Evolutionary conservation across 192 early-diverging fungal genomes (phyloP).

Genomic region (Rhizophlyctis rosea): DNA sequence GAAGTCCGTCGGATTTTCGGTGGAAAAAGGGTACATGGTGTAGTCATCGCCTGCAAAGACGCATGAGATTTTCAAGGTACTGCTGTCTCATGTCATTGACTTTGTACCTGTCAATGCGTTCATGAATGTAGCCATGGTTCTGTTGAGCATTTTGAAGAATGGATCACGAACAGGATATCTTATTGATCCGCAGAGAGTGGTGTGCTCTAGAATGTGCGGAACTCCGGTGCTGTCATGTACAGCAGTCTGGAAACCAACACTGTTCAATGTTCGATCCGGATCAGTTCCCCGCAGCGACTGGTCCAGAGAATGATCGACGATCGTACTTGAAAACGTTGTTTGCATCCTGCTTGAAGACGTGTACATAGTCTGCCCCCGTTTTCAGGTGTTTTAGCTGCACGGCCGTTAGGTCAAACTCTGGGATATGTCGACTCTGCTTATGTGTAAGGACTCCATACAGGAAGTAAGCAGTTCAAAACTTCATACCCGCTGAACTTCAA

Average conservation of each 20-base stretch:
- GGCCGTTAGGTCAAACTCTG: conserved; percentile 77
- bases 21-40: conserved; percentile 86
- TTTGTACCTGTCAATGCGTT: conserved; percentile 83
- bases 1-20: conserved; percentile 86
- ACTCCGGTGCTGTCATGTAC: conserved; percentile 79
- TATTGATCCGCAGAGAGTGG: conserved; percentile 85
- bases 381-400: conserved; percentile 66
- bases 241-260: conserved; percentile 85
- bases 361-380: conserved; percentile 80
- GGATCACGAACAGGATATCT: conserved; percentile 92
- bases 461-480: too few species aligned
- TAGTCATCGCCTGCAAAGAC: not conserved
- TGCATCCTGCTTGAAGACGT: conserved; percentile 77
- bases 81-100: not conserved
- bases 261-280: conserved; percentile 17
- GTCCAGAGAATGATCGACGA: too few species aligned
- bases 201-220: conserved; percentile 94
- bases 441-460: too few species aligned
- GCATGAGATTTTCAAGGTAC: too few species aligned
- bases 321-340: conserved; percentile 84
- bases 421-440: conserved; percentile 46
- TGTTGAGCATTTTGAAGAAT: conserved; percentile 98
- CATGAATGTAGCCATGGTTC: conserved; percentile 95
- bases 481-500: conserved; percentile 11
- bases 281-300: too few species aligned